Evolutionary conservation across 2,329 filamentous ascomycete species (phyloP).

Genomic region (Venturia nashicola): DNA sequence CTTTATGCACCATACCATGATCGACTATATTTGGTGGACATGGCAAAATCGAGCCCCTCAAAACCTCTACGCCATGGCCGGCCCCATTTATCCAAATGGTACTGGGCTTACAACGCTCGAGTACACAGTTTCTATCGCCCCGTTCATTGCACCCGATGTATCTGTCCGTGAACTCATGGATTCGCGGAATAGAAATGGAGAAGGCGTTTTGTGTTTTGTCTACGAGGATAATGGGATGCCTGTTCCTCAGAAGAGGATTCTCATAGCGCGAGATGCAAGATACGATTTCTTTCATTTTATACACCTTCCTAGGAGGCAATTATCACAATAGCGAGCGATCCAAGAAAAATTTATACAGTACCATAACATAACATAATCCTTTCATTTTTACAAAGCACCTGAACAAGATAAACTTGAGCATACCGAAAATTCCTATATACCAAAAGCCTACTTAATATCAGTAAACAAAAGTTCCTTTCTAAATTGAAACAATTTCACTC

Average conservation of each 20-base stretch:
- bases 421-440: too few relatives aligned
- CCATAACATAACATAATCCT: too few relatives aligned
- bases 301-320: too few relatives aligned
- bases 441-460: too few relatives aligned
- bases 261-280: too few relatives aligned
- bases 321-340: too few relatives aligned
- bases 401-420: too few relatives aligned
- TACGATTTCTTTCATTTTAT: too few relatives aligned
- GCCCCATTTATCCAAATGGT: slow-evolving; percentile 21
- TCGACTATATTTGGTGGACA: slow-evolving; percentile 36
- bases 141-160: not conserved
- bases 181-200: not conserved
- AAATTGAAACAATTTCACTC: too few relatives aligned
- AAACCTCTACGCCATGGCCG: slow-evolving; percentile 26
- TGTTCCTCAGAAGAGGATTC: not conserved
- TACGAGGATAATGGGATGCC: slow-evolving; percentile 5
- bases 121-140: not conserved
- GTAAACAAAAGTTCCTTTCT: too few relatives aligned
- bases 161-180: not conserved
- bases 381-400: too few relatives aligned
- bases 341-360: too few relatives aligned
- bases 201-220: slow-evolving; percentile 3
- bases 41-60: slow-evolving; percentile 36
- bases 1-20: slow-evolving; percentile 36
- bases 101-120: slow-evolving; percentile 3